Evolutionary conservation across 2,329 filamentous ascomycete genomes (phyloP).

Genomic region (Thielaviopsis euricoi): DNA sequence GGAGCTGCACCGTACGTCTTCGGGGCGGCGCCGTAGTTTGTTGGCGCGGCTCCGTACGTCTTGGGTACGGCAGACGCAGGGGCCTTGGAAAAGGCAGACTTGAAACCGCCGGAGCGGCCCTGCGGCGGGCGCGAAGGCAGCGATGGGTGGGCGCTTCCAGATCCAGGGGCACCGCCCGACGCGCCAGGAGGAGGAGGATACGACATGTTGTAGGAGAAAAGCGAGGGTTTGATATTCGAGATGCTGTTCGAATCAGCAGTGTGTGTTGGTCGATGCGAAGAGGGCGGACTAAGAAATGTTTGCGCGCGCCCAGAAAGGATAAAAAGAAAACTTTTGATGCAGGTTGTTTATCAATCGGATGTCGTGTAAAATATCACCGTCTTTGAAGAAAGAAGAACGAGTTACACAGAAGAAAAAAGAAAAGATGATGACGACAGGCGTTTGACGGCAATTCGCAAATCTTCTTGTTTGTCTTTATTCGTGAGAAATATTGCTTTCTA

Average conservation of each 20-base stretch:
- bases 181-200: constrained; percentile 75
- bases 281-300: neutral
- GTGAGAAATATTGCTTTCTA: neutral
- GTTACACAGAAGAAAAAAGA: too few species aligned
- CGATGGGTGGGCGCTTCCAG: constrained; percentile 35
- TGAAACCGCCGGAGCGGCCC: constrained; percentile 29
- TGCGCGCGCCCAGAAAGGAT: neutral
- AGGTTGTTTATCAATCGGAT: too few species aligned
- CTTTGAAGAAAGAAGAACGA: too few species aligned
- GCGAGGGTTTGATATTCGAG: neutral
- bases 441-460: too few species aligned
- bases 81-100: constrained; percentile 30
- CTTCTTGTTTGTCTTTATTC: too few species aligned
- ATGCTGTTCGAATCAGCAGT: constrained; percentile 1
- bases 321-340: neutral
- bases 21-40: constrained; percentile 6
- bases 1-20: constrained; percentile 9
- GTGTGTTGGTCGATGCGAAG: neutral
- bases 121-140: constrained; percentile 66
- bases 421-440: too few species aligned
- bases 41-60: constrained; percentile 19
- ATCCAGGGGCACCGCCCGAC: constrained; percentile 24
- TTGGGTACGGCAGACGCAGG: constrained; percentile 21
- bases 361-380: too few species aligned
- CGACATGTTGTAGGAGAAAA: constrained; percentile 57